Percentiles rank a stretch among this genome's conserved stretches.
phyloP scores from a whole-genome alignment of 331 rosid genomes.

The Acacia concinna region DNA sequence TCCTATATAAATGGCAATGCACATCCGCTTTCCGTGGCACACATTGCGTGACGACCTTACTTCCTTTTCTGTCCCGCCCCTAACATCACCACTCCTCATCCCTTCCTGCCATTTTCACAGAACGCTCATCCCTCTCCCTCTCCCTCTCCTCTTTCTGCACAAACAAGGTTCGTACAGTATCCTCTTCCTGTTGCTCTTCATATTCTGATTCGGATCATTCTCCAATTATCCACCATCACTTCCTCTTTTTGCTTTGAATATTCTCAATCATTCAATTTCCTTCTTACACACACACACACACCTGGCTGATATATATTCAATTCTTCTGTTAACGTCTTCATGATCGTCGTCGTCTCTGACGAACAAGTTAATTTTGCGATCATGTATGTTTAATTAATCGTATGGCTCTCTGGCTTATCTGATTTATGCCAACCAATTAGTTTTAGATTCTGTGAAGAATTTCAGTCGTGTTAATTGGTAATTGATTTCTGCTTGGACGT shows the following conservation, averaged over 20 bases:
- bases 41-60: constrained; percentile 20
- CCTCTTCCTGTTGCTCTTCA: background rate
- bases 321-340: background rate
- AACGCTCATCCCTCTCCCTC: background rate
- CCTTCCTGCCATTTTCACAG: background rate
- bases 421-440: background rate
- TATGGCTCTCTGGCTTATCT: background rate
- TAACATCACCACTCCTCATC: background rate
- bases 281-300: background rate
- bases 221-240: background rate
- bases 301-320: background rate
- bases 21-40: constrained; percentile 25
- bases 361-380: background rate
- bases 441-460: background rate
- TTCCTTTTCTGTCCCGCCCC: background rate
- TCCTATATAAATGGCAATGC: background rate
- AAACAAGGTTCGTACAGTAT: constrained; percentile 20
- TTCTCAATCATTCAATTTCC: background rate
- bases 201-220: constrained; percentile 18
- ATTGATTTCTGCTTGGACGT: background rate
- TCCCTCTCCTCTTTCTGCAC: background rate
- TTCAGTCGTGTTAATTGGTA: background rate
- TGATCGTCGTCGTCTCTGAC: background rate
- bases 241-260: background rate
- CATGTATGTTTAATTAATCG: background rate